These are phyloP conservation scores for Trichaptum fuscoviolaceum DNA, from an alignment of 768 basidiomycete genomes.

Conservation along the genomic window DNA sequence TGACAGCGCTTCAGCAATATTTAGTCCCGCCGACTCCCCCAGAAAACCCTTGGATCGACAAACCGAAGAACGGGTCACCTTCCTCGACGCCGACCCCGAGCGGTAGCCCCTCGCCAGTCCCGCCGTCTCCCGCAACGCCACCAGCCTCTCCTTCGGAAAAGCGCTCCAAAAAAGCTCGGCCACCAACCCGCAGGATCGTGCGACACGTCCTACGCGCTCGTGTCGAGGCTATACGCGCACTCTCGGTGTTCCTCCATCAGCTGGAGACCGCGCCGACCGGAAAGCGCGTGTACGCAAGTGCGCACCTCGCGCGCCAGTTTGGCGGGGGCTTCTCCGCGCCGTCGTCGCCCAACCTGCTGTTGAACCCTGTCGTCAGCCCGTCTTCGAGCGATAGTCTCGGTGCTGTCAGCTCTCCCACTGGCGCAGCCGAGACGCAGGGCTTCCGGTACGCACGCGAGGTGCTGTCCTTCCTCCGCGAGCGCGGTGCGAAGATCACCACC, in stretches of 20 bases:
- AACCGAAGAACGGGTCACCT: conserved; percentile 27
- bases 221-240: conserved; percentile 72
- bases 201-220: conserved; percentile 86
- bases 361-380: not conserved
- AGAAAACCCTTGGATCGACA: conserved; percentile 68
- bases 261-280: conserved; percentile 28
- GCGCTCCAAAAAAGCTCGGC: conserved; percentile 25
- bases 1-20: conserved; percentile 68
- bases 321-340: conserved; percentile 33
- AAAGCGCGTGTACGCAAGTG: conserved; percentile 41
- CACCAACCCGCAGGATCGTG: conserved; percentile 79
- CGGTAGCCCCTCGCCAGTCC: conserved; percentile 17
- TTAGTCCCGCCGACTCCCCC: conserved; percentile 61
- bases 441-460: conserved; percentile 55
- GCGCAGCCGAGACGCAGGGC: conserved; percentile 9
- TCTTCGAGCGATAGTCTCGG: not conserved
- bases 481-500: conserved; percentile 66
- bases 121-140: conserved; percentile 14
- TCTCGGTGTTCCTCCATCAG: conserved; percentile 67
- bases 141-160: conserved; percentile 10
- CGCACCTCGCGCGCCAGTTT: conserved; percentile 43
- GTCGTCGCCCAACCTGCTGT: conserved; percentile 7
- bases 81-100: conserved; percentile 19
- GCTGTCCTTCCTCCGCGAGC: conserved; percentile 56
- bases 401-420: conserved; percentile 19